phyloP scores from a whole-genome alignment of 768 basidiomycete species.

The Austroboletus festivus region DNA sequence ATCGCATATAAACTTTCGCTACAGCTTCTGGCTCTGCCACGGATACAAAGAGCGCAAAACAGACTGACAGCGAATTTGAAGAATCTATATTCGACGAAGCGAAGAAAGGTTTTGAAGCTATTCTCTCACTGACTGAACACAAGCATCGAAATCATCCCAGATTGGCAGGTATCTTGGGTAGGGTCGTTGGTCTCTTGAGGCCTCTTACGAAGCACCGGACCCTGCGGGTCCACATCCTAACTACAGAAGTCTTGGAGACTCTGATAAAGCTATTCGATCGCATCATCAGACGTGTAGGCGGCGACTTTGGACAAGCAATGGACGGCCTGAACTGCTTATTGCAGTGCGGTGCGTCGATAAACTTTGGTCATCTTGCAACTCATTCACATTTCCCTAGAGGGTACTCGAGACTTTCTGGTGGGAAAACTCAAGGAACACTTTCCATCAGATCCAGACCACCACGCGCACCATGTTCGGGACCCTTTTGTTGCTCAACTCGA shows the following conservation, averaged over 20 bases:
- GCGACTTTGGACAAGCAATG: slow-evolving; percentile 21
- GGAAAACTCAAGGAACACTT: slow-evolving; percentile 3
- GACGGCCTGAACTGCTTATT: slow-evolving; percentile 15
- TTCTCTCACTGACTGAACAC: slow-evolving; percentile 10
- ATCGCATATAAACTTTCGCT: neutral
- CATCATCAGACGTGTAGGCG: slow-evolving; percentile 2
- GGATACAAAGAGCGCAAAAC: neutral
- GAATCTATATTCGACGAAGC: slow-evolving; percentile 9
- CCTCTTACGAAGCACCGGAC: slow-evolving; percentile 16
- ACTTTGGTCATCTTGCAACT: neutral
- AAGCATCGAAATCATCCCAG: slow-evolving; percentile 18
- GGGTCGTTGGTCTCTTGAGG: slow-evolving; percentile 19
- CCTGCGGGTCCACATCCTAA: slow-evolving; percentile 15
- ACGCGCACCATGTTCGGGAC: no score
- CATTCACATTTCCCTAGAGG: slow-evolving; percentile 4
- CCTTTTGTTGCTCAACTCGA: no score
- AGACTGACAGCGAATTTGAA: neutral
- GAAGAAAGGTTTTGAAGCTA: slow-evolving; percentile 7
- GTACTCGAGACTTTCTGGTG: slow-evolving; percentile 6
- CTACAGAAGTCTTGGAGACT: slow-evolving; percentile 5
- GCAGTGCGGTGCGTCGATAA: slow-evolving; percentile 3
- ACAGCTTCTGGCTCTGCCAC: slow-evolving; percentile 6
- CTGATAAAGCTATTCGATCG: slow-evolving; percentile 16
- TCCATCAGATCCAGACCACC: no score
- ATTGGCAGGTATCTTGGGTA: no score